A percentile compares a stretch with the other conserved stretches of the same genome.
These are phyloP conservation scores for Ogataea salicorniae DNA, from an alignment of 805 yeast genomes.

Conservation along the genomic window DNA sequence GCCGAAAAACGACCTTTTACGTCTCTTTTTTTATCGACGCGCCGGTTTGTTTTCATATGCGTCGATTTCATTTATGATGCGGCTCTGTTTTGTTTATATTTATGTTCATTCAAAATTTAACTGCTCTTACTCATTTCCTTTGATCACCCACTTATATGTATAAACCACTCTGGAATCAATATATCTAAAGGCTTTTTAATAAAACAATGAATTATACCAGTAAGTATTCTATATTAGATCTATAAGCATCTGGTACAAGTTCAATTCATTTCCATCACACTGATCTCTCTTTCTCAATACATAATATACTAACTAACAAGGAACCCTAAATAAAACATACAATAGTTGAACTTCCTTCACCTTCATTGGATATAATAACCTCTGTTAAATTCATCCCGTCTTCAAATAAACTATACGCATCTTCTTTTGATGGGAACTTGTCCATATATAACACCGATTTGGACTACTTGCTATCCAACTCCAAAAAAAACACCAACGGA, in stretches of 20 bases:
- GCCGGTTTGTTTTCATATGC: not conserved
- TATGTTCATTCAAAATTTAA: not conserved
- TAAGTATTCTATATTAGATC: too few relatives aligned
- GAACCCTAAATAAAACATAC: not conserved
- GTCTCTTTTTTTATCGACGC: not conserved
- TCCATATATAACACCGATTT: constrained; percentile 6
- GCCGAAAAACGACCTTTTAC: too few relatives aligned
- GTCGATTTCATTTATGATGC: not conserved
- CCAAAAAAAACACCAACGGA: too few relatives aligned
- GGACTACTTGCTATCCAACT: not conserved
- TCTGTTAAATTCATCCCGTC: constrained; percentile 6
- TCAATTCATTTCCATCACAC: too few relatives aligned
- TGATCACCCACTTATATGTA: too few relatives aligned
- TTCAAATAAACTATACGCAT: not conserved
- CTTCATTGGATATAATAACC: constrained; percentile 10
- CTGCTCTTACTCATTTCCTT: too few relatives aligned
- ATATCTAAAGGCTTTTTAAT: too few relatives aligned
- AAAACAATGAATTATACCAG: too few relatives aligned
- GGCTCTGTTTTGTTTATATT: not conserved
- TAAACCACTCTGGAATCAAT: too few relatives aligned
- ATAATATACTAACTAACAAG: not conserved
- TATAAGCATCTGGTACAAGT: too few relatives aligned
- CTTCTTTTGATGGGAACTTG: constrained; percentile 15
- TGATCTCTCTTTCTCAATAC: not conserved
- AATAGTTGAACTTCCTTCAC: constrained; percentile 8